A percentile compares a stretch with the other conserved stretches of the same genome.
Evolutionary conservation across 805 yeast species (phyloP).

Genomic region (Spathaspora boniae): DNA sequence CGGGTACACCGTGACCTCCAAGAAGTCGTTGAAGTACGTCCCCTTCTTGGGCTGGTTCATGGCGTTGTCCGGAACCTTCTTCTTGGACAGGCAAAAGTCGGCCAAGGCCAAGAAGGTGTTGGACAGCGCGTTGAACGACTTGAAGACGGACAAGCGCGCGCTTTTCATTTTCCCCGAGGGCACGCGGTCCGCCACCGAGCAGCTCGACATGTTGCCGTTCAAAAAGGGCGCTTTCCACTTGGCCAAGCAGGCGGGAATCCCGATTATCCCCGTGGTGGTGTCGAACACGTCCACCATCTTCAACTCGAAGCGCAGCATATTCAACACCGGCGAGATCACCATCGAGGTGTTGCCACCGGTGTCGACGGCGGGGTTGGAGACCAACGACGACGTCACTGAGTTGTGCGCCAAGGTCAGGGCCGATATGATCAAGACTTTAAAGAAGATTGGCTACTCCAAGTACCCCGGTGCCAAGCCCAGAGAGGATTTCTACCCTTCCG

Average conservation of each 20-base stretch:
- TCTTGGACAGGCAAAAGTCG: conserved; percentile 78
- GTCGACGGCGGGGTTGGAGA: conserved; percentile 58
- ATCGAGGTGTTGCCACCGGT: conserved; percentile 83
- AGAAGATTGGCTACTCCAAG: conserved; percentile 42
- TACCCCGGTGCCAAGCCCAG: conserved; percentile 4
- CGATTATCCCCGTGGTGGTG: conserved; percentile 84
- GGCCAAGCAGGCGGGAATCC: conserved; percentile 89
- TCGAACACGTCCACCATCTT: conserved; percentile 79
- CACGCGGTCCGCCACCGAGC: conserved; percentile 76
- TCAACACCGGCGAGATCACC: conserved; percentile 71
- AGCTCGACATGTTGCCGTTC: conserved; percentile 75
- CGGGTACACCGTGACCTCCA: conserved; percentile 90
- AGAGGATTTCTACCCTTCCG: conserved; percentile 10
- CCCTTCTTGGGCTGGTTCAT: conserved; percentile 98
- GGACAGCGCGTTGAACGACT: conserved; percentile 58
- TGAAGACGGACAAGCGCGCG: conserved; percentile 65
- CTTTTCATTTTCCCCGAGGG: conserved; percentile 97
- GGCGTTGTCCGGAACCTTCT: conserved; percentile 86
- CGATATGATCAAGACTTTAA: conserved; percentile 47
- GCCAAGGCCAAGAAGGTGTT: conserved; percentile 74
- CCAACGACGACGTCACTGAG: conserved; percentile 65
- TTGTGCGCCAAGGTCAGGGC: conserved; percentile 56
- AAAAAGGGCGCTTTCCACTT: conserved; percentile 98
- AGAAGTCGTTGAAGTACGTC: conserved; percentile 72
- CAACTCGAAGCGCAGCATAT: conserved; percentile 56